These are phyloP conservation scores for Silene vulgaris DNA, from an alignment of 179 eudicot genomes.

Conservation along the genomic window DNA sequence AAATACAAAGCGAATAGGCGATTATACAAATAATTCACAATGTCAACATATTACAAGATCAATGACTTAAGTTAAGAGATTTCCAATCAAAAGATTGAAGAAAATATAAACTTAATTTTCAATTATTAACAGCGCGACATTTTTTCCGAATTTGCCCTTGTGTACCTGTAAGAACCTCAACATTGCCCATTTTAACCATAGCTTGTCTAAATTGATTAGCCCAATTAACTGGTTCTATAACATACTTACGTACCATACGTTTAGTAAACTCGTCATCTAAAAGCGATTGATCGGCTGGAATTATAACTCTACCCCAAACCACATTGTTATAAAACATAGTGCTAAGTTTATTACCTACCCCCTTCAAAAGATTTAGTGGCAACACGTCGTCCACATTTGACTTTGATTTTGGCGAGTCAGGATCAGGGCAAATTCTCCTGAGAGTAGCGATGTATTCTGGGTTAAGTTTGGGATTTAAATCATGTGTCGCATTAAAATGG, in stretches of 20 bases:
- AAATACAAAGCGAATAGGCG: no score
- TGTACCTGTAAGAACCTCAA: constrained; percentile 24
- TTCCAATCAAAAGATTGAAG: background rate
- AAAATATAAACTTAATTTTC: background rate
- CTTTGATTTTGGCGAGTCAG: background rate
- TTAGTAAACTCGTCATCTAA: constrained; percentile 4
- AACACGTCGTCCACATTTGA: background rate
- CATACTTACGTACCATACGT: background rate
- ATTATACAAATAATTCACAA: background rate
- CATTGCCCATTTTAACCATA: constrained; percentile 25
- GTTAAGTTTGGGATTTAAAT: constrained; percentile 6
- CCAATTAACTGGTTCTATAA: background rate
- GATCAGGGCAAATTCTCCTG: background rate
- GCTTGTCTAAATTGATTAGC: constrained; percentile 12
- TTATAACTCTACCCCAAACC: background rate
- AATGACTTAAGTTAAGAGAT: background rate
- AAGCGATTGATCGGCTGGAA: constrained; percentile 20
- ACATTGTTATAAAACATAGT: constrained; percentile 16
- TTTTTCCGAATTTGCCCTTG: constrained; percentile 24
- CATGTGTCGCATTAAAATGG: background rate
- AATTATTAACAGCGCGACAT: constrained; percentile 24
- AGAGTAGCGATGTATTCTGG: background rate
- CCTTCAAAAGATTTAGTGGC: background rate
- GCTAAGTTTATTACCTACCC: background rate
- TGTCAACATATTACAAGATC: background rate